Evolutionary conservation across 192 early-diverging fungal genomes (phyloP).

Genomic region (Backusella mclennaniae): DNA sequence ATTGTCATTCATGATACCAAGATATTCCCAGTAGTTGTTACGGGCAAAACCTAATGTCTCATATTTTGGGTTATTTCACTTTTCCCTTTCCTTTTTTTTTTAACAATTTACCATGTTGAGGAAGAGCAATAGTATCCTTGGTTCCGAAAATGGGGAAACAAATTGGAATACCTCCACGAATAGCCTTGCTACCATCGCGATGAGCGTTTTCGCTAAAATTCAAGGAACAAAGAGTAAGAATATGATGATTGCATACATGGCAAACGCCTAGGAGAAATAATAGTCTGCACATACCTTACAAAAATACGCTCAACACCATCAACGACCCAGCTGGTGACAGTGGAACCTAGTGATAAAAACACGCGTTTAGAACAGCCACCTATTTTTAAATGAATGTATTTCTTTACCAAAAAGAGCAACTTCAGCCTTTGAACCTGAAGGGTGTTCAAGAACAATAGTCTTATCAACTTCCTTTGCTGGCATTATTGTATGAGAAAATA

Average conservation of each 20-base stretch:
- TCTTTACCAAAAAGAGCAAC: slow-evolving; percentile 25
- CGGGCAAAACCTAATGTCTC: slow-evolving; percentile 44
- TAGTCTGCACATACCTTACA: slow-evolving; percentile 53
- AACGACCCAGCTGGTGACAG: slow-evolving; percentile 87
- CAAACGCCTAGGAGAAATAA: background rate
- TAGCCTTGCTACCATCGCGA: slow-evolving; percentile 87
- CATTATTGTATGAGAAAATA: slow-evolving; percentile 18
- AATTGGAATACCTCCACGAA: slow-evolving; percentile 83
- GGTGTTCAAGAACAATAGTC: slow-evolving; percentile 18
- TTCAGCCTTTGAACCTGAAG: slow-evolving; percentile 27
- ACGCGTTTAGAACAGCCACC: background rate
- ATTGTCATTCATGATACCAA: slow-evolving; percentile 46
- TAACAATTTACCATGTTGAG: slow-evolving; percentile 61
- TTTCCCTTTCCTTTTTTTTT: background rate
- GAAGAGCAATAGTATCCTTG: slow-evolving; percentile 50
- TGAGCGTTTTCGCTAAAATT: slow-evolving; percentile 65
- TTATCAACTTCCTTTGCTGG: slow-evolving; percentile 22
- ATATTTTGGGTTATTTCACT: background rate
- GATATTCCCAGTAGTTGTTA: slow-evolving; percentile 55
- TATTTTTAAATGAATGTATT: background rate
- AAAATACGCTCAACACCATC: slow-evolving; percentile 80
- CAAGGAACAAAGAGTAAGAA: background rate
- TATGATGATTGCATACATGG: background rate
- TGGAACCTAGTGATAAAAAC: slow-evolving; percentile 62
- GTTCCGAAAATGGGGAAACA: slow-evolving; percentile 85